These are phyloP conservation scores for Baorangia bicolor DNA, from an alignment of 768 basidiomycete species.

Conservation along the genomic window DNA sequence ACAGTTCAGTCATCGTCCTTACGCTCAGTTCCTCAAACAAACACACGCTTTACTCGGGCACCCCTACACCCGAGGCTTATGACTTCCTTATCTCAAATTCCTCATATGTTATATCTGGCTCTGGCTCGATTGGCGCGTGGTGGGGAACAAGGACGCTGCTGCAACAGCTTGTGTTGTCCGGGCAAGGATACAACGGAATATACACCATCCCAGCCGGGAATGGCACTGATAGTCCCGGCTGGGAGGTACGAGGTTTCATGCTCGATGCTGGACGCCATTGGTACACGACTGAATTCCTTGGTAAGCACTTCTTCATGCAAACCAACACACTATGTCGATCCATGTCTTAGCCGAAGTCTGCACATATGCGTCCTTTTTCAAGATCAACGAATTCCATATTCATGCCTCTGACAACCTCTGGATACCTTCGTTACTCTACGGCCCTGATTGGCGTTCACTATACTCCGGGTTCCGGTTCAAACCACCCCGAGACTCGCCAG, in stretches of 20 bases:
- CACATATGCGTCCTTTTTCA: constrained; percentile 45
- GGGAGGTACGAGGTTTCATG: constrained; percentile 48
- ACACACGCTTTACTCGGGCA: constrained; percentile 38
- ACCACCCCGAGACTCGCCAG: constrained; percentile 33
- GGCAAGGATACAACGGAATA: not conserved
- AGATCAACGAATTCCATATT: constrained; percentile 43
- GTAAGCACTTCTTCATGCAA: constrained; percentile 17
- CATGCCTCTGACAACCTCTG: constrained; percentile 45
- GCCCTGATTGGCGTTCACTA: constrained; percentile 39
- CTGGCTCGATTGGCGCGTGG: constrained; percentile 39
- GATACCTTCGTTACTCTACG: constrained; percentile 40
- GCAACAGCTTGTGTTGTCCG: constrained; percentile 37
- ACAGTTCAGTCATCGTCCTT: too few relatives aligned
- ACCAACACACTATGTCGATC: not conserved
- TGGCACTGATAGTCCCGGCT: constrained; percentile 41
- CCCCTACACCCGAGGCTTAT: constrained; percentile 39
- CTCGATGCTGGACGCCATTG: constrained; percentile 47
- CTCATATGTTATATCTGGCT: constrained; percentile 34
- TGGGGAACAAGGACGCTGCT: constrained; percentile 46
- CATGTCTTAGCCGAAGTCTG: constrained; percentile 39
- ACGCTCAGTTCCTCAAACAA: constrained; percentile 26
- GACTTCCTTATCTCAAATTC: constrained; percentile 33
- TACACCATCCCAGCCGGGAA: constrained; percentile 33
- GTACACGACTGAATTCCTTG: constrained; percentile 39
- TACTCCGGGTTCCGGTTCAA: constrained; percentile 45